phyloP scores from a whole-genome alignment of 805 yeast genomes.

The Ascoidea tarda region DNA sequence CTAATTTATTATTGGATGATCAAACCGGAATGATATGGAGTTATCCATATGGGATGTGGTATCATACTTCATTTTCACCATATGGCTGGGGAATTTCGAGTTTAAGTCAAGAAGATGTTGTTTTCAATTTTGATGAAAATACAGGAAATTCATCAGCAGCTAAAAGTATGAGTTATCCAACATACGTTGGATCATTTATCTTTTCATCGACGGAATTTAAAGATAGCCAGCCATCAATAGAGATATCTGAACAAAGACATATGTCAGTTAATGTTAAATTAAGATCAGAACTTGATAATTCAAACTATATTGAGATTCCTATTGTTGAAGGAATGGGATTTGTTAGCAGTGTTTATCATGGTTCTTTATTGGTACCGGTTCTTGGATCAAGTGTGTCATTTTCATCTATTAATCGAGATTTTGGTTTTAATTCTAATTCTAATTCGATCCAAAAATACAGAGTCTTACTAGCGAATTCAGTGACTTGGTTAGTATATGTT shows the following conservation, averaged over 20 bases:
- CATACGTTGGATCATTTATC: neutral
- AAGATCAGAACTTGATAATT: constrained; percentile 15
- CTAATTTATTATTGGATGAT: constrained; percentile 41
- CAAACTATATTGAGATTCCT: constrained; percentile 27
- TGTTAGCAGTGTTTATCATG: constrained; percentile 34
- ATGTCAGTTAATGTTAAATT: constrained; percentile 34
- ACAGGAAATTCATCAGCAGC: constrained; percentile 25
- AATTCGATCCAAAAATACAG: constrained; percentile 33
- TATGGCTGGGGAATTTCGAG: constrained; percentile 43
- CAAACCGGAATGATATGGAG: constrained; percentile 67
- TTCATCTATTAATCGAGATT: constrained; percentile 25
- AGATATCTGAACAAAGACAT: constrained; percentile 30
- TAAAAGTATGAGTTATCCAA: constrained; percentile 3
- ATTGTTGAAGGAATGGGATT: constrained; percentile 50
- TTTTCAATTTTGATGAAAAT: constrained; percentile 49
- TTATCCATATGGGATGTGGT: constrained; percentile 70
- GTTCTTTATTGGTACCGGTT: constrained; percentile 28
- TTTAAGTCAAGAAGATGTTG: constrained; percentile 43
- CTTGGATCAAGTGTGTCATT: constrained; percentile 55
- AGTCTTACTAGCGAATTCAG: constrained; percentile 27
- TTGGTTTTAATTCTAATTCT: constrained; percentile 13
- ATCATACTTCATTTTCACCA: constrained; percentile 38
- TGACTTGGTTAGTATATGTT: constrained; percentile 38
- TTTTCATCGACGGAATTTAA: constrained; percentile 24
- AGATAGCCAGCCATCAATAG: constrained; percentile 11